Percentiles rank a stretch among this genome's conserved stretches.
Evolutionary conservation across 1,284 basidiomycete species (phyloP).

Genomic region (Neotropicomus parvogracilis): DNA sequence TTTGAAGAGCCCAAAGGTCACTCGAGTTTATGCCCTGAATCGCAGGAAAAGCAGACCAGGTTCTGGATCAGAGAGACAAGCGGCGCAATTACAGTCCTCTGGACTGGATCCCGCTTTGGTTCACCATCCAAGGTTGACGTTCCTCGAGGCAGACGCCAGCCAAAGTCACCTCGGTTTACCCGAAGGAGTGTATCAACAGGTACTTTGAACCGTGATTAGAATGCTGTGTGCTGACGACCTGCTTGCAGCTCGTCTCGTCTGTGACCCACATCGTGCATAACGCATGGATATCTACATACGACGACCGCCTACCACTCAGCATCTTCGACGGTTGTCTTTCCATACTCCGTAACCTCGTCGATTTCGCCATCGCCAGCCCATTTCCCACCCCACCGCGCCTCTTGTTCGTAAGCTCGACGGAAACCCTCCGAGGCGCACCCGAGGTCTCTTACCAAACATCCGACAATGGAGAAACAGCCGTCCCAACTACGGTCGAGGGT

Average conservation of each 20-base stretch:
- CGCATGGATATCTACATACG: conserved; percentile 33
- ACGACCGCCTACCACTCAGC: conserved; percentile 31
- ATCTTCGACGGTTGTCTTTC: conserved; percentile 29
- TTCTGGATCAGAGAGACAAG: conserved; percentile 17
- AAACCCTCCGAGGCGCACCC: conserved; percentile 5
- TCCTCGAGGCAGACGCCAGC: conserved; percentile 17
- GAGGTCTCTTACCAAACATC: neutral
- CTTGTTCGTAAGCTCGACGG: conserved; percentile 36
- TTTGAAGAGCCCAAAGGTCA: conserved; percentile 10
- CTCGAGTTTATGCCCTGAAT: conserved; percentile 22
- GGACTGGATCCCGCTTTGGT: conserved; percentile 18
- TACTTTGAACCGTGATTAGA: neutral
- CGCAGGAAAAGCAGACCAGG: conserved; percentile 11
- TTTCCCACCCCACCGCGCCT: conserved; percentile 28
- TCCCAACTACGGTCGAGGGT: neutral
- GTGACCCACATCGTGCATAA: conserved; percentile 29
- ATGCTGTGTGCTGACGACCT: conserved; percentile 4
- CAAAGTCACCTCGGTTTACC: conserved; percentile 11
- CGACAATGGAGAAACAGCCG: neutral
- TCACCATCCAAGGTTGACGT: conserved; percentile 13
- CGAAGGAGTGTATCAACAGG: conserved; percentile 12
- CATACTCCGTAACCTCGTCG: conserved; percentile 39
- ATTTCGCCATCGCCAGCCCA: conserved; percentile 37
- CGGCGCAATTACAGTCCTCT: conserved; percentile 28
- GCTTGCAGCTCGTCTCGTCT: conserved; percentile 16